Conservation (phyloP, 2,329 filamentous ascomycete species). For the Colletotrichum kahawae region DNA sequence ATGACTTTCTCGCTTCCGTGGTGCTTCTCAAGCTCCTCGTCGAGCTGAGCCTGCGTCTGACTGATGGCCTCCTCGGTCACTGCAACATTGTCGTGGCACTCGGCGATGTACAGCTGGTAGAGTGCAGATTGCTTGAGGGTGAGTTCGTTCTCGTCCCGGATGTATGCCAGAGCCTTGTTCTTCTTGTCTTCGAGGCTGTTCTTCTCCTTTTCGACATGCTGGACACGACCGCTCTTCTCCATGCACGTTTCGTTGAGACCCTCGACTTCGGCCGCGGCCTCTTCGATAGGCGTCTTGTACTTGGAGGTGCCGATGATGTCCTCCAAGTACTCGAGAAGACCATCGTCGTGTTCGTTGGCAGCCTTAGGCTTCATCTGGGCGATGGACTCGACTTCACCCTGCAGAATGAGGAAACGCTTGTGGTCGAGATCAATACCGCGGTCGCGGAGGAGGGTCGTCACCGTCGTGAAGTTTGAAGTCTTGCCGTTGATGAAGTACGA, state of each 20-base stretch:
- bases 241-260: slow-evolving; percentile 91
- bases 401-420: slow-evolving; percentile 95
- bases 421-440: slow-evolving; percentile 95
- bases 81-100: slow-evolving; percentile 86
- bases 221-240: slow-evolving; percentile 93
- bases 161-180: slow-evolving; percentile 86
- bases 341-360: slow-evolving; percentile 92
- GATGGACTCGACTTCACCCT: slow-evolving; percentile 98
- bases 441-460: slow-evolving; percentile 85
- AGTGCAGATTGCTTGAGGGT: slow-evolving; percentile 87
- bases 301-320: slow-evolving; percentile 99
- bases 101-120: slow-evolving; percentile 89
- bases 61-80: slow-evolving; percentile 88
- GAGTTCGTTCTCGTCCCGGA: slow-evolving; percentile 93
- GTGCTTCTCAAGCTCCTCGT: slow-evolving; percentile 89
- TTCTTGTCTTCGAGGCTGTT: slow-evolving; percentile 94
- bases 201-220: slow-evolving; percentile 98
- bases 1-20: slow-evolving; percentile 89
- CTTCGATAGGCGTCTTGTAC: slow-evolving; percentile 96
- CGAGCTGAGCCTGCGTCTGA: slow-evolving; percentile 88
- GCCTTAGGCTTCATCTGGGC: slow-evolving; percentile 99
- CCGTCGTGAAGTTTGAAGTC: slow-evolving; percentile 88
- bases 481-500: slow-evolving; percentile 96
- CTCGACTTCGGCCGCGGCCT: slow-evolving; percentile 89
- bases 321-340: slow-evolving; percentile 93